These are phyloP conservation scores for Forsythia suspensa DNA, from an alignment of 257 asterid genomes.

Conservation along the genomic window DNA sequence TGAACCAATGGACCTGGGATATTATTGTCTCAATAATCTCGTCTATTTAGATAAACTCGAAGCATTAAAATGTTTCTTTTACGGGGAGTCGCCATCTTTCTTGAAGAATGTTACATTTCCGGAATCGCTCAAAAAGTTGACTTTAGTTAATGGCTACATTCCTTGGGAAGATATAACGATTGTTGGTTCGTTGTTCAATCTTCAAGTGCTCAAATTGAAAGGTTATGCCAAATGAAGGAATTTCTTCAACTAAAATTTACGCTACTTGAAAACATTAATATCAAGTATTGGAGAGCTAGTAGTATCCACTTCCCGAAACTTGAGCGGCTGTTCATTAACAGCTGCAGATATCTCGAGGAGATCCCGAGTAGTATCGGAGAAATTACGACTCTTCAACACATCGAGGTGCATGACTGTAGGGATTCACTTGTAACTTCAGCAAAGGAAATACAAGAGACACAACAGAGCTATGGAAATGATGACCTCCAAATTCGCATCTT, in stretches of 20 bases:
- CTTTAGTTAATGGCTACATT: neutral
- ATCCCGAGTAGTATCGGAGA: neutral
- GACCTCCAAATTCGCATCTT: no score
- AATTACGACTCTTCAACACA: neutral
- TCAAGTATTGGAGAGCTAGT: neutral
- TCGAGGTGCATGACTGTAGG: neutral
- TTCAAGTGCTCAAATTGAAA: neutral
- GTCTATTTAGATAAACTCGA: neutral
- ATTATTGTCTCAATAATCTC: neutral
- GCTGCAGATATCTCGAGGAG: neutral
- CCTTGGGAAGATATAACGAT: neutral
- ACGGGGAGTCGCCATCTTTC: neutral
- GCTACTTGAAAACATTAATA: neutral
- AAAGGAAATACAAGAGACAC: neutral
- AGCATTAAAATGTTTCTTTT: neutral
- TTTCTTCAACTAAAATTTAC: neutral
- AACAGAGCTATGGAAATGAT: no score
- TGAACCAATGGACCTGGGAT: neutral
- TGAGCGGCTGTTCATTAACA: neutral
- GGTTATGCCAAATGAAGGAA: neutral
- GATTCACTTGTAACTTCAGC: neutral
- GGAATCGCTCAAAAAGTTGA: neutral
- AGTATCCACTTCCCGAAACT: neutral
- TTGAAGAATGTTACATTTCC: neutral
- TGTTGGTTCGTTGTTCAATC: neutral